Evolutionary conservation across 306 rosid genomes (phyloP).

Genomic region (Prunus padus): DNA sequence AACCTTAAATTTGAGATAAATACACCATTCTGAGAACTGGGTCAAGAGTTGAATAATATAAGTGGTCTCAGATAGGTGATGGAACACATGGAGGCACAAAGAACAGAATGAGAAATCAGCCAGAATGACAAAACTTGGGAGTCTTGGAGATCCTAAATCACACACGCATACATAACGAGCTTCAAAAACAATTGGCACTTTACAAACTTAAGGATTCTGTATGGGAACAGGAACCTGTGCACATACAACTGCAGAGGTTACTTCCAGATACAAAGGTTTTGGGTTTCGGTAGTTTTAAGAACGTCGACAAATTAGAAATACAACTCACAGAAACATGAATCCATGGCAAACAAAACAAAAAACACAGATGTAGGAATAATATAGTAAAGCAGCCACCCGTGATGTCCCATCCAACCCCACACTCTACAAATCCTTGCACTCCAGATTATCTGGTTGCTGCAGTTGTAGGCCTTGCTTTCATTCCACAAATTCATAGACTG

Average conservation of each 20-base stretch:
- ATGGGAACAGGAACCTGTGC: conserved; percentile 33
- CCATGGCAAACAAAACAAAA: conserved; percentile 21
- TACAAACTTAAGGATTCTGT: conserved; percentile 43
- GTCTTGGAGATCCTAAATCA: conserved; percentile 9
- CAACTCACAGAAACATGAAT: conserved; percentile 35
- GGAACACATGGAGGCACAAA: too few species aligned
- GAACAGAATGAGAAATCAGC: background rate
- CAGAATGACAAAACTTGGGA: conserved; percentile 5
- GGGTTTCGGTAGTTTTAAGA: conserved; percentile 19
- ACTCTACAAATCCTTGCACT: conserved; percentile 25
- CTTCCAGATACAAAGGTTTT: conserved; percentile 31
- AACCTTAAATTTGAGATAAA: too few species aligned
- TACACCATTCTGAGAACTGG: too few species aligned
- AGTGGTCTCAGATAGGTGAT: too few species aligned
- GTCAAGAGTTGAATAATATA: too few species aligned
- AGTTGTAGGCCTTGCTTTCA: conserved; percentile 20
- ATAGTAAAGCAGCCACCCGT: conserved; percentile 28
- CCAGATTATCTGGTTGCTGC: conserved; percentile 14
- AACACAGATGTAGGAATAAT: conserved; percentile 27
- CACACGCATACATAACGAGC: conserved; percentile 30
- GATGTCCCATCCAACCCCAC: conserved; percentile 43
- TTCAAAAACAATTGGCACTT: conserved; percentile 41
- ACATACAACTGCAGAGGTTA: conserved; percentile 15
- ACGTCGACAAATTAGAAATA: conserved; percentile 29
- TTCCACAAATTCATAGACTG: conserved; percentile 22